Evolutionary conservation across 1,284 basidiomycete species (phyloP).

Genomic region (Taiwanofungus camphoratus): DNA sequence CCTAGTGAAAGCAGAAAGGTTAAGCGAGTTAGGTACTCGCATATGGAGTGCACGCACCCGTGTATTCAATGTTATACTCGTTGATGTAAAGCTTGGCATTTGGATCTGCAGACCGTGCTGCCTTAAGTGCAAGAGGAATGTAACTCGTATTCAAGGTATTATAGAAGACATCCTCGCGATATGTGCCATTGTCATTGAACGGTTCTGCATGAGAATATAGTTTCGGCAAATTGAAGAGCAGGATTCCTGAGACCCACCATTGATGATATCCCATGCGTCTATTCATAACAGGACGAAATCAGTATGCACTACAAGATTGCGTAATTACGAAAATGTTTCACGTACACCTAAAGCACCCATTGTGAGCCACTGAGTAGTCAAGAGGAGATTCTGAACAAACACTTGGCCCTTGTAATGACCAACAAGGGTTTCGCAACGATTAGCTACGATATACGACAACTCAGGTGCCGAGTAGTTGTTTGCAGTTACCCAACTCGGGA

Average conservation of each 20-base stretch:
- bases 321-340: conserved; percentile 5
- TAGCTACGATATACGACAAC: conserved; percentile 39
- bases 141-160: conserved; percentile 39
- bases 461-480: conserved; percentile 38
- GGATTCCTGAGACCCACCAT: conserved; percentile 21
- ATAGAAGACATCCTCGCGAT: conserved; percentile 42
- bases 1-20: conserved; percentile 15
- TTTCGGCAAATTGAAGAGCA: not conserved
- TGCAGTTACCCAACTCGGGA: conserved; percentile 44
- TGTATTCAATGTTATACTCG: conserved; percentile 41
- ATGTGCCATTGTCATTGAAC: conserved; percentile 56
- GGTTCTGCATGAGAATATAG: conserved; percentile 29
- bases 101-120: conserved; percentile 42
- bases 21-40: not conserved
- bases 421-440: conserved; percentile 42
- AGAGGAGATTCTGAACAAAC: conserved; percentile 25
- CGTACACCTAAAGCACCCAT: conserved; percentile 19
- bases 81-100: conserved; percentile 41
- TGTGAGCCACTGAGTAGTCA: too few species aligned
- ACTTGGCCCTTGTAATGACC: conserved; percentile 45
- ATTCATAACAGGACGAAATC: conserved; percentile 8
- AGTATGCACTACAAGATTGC: conserved; percentile 1
- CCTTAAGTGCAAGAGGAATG: conserved; percentile 38
- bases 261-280: conserved; percentile 35
- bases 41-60: conserved; percentile 9